Base-by-base conservation (phyloP, 495 filamentous ascomycete species). In the Penicillium silybi region DNA sequence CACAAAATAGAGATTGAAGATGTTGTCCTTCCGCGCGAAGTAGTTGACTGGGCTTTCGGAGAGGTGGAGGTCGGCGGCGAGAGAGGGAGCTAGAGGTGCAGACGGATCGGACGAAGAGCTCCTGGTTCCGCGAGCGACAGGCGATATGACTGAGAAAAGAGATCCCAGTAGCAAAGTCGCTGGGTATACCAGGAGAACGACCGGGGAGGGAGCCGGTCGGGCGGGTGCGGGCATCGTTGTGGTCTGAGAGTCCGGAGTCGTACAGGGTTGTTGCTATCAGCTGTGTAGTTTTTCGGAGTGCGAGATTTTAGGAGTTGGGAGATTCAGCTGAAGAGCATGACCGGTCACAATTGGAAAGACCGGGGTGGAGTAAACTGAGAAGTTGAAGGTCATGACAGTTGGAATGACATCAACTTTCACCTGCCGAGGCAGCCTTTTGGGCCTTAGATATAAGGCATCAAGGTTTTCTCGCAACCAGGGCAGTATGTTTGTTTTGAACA, bases 1-100 rank as follows among this genome's bases (percentile, higher is more conserved):
- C 56, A 98, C 93, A 55, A 98, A 97, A 54, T 88, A 77, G 41
- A 84, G 53, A 67, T 98, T 98, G 78, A 96, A 85, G 52, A 97
- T 48, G 72, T 98, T 98, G 58, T 82, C 74, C 63, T 97, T 98
- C 37, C 85, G 83, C 34, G 91, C 92, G 69, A 97, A 98, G 78
- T 96, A 97, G 60, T 85, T 87, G 39, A 89, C 66, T 0, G 73
- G 64, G 39, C 35, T 57, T 37, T 59, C 52, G 27, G 62, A 52
- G 38, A 65, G 47, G 48, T 71, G 57, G 8, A 73, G 48, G 48
- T 72, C 67, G 22, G 66, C 46, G 11, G 87, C 82, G 35, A 77
- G 66, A 16, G 66, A 66, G 18, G 78, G 70, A 25, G 75, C 73
- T 68, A 89, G 80, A 13, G 87, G 76, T 5, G 73, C 58, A 53